Conservation (phyloP, 495 filamentous ascomycete genomes). For the Aspergillus sclerotioniger region DNA sequence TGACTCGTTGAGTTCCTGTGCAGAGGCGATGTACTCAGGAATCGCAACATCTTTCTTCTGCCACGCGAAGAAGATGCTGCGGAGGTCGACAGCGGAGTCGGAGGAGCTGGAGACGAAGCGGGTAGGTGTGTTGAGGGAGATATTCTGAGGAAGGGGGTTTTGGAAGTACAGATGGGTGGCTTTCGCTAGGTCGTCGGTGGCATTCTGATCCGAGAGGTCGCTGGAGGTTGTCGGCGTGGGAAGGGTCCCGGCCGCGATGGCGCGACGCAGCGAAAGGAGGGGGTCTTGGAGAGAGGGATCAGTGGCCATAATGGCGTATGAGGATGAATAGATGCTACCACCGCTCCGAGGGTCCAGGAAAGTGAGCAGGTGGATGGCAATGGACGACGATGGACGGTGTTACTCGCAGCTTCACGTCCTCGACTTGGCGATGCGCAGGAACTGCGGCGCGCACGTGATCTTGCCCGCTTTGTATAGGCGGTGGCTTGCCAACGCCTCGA, state of each 20-base stretch:
- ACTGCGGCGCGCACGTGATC: background rate
- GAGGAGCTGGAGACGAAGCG: constrained; percentile 69
- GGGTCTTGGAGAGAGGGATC: constrained; percentile 59
- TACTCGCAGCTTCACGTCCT: background rate
- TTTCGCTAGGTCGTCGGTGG: constrained; percentile 60
- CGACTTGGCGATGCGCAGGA: background rate
- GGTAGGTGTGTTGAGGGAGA: constrained; percentile 73
- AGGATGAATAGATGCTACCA: background rate
- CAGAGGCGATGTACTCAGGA: constrained; percentile 82
- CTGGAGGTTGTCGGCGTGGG: constrained; percentile 68
- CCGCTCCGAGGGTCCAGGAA: background rate
- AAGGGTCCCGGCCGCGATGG: constrained; percentile 64
- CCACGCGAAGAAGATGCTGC: constrained; percentile 94
- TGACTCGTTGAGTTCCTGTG: constrained; percentile 76
- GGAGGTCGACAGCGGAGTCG: constrained; percentile 75
- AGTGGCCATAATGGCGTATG: constrained; percentile 18
- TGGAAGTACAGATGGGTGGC: constrained; percentile 84
- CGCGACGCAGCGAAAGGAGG: constrained; percentile 73
- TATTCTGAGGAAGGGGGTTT: constrained; percentile 56
- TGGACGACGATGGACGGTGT: background rate
- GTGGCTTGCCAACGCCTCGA: background rate
- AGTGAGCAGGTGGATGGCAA: background rate
- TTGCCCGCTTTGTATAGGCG: no score
- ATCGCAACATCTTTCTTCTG: constrained; percentile 84
- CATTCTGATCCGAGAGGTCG: constrained; percentile 48